Evolutionary conservation across 768 basidiomycete species (phyloP).

Genomic region (Russula vinacea): DNA sequence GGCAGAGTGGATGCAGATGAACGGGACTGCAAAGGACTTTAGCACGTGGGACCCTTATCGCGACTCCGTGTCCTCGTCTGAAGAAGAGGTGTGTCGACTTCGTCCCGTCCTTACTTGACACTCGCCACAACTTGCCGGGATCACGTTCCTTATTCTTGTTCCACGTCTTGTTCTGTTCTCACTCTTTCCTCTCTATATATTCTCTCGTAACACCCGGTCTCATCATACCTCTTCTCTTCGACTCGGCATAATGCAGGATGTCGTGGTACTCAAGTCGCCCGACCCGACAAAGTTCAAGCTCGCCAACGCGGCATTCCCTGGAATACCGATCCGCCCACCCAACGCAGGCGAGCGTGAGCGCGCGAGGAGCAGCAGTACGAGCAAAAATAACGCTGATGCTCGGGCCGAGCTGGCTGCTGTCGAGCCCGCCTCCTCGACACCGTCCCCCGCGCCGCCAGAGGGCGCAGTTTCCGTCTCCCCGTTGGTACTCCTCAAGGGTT

Average conservation of each 20-base stretch:
- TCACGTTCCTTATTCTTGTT: conserved; percentile 10
- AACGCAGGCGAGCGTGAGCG: neutral
- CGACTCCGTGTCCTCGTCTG: conserved; percentile 25
- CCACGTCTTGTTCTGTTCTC: neutral
- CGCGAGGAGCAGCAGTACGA: neutral
- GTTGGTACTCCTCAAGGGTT: conserved; percentile 22
- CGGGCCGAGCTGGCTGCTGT: conserved; percentile 14
- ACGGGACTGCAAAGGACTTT: conserved; percentile 16
- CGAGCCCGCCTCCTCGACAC: conserved; percentile 24
- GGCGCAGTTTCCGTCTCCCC: conserved; percentile 9
- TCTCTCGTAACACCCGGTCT: conserved; percentile 17
- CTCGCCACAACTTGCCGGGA: conserved; percentile 16
- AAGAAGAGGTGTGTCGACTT: conserved; percentile 29
- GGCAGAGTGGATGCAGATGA: conserved; percentile 21
- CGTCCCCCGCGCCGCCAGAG: conserved; percentile 16
- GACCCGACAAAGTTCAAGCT: conserved; percentile 28
- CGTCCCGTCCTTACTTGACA: conserved; percentile 19
- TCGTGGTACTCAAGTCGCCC: conserved; percentile 27
- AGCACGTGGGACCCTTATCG: conserved; percentile 18
- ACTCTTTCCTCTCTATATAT: conserved; percentile 11
- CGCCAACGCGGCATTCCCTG: conserved; percentile 20
- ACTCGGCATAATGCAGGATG: conserved; percentile 26
- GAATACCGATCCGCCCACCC: neutral
- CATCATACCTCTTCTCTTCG: conserved; percentile 25
- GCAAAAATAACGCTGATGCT: neutral